Conservation (phyloP, 768 basidiomycete genomes). For the Tylopilus plumbeoviolaceoides region DNA sequence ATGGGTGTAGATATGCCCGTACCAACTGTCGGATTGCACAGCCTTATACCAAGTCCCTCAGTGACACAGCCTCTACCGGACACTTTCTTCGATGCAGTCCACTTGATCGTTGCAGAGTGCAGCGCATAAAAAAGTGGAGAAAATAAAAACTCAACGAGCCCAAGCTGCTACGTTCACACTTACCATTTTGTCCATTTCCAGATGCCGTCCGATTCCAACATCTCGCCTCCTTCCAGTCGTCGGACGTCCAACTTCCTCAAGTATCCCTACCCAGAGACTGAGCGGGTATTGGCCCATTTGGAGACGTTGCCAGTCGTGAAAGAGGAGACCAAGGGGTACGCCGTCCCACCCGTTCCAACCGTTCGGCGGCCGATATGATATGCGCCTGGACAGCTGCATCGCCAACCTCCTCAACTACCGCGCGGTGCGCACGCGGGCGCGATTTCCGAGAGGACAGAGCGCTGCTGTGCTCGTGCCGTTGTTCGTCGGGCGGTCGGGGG, state of each 20-base stretch:
- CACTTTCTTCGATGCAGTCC: neutral
- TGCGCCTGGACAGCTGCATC: conserved; percentile 16
- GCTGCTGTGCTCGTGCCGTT: conserved; percentile 82
- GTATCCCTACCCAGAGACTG: conserved; percentile 16
- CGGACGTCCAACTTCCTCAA: conserved; percentile 11
- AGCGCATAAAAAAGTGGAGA: neutral
- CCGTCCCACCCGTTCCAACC: neutral
- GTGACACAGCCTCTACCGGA: neutral
- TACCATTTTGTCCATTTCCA: too few species aligned
- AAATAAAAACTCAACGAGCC: neutral
- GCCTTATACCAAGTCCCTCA: too few species aligned
- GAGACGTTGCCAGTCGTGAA: conserved; percentile 9
- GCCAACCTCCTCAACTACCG: conserved; percentile 25
- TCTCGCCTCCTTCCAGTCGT: conserved; percentile 5
- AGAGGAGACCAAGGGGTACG: conserved; percentile 24
- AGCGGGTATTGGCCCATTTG: conserved; percentile 6
- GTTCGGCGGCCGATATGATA: too few species aligned
- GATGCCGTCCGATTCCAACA: neutral
- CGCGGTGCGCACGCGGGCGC: conserved; percentile 28
- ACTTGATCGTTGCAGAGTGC: conserved; percentile 1
- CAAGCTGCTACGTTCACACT: too few species aligned
- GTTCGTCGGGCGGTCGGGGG: conserved; percentile 80
- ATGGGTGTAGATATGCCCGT: neutral
- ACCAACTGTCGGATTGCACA: neutral
- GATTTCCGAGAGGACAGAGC: conserved; percentile 52